Percentiles rank a stretch among this genome's conserved stretches.
Conservation (phyloP, 2,329 filamentous ascomycete genomes). For the Calonectria crousiana region DNA sequence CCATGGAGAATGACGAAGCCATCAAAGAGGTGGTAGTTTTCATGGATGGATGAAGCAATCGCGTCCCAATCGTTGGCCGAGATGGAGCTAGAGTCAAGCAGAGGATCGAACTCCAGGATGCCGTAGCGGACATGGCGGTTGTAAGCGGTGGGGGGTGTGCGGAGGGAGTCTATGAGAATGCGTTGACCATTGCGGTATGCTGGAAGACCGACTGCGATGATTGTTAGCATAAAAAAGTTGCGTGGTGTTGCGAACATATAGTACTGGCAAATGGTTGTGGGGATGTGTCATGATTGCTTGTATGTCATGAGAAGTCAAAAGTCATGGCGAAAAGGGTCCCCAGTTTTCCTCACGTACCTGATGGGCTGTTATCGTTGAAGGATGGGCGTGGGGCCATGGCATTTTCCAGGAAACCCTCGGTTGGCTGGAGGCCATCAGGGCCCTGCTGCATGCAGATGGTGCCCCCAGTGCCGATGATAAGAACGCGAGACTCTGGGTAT, state of each 20-base stretch:
- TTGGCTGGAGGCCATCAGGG: constrained; percentile 82
- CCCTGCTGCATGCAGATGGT: constrained; percentile 94
- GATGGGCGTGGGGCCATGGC: constrained; percentile 85
- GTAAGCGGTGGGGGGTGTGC: constrained; percentile 85
- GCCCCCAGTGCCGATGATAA: constrained; percentile 91
- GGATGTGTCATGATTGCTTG: constrained; percentile 18
- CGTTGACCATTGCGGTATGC: constrained; percentile 64
- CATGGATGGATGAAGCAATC: constrained; percentile 82
- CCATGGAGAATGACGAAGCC: constrained; percentile 93
- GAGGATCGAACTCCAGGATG: constrained; percentile 84
- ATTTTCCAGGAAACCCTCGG: constrained; percentile 82
- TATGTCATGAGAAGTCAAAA: constrained; percentile 15
- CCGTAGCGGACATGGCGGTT: constrained; percentile 85
- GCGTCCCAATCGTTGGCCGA: constrained; percentile 87
- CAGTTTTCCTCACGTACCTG: constrained; percentile 39
- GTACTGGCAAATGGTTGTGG: background rate
- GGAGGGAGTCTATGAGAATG: constrained; percentile 73
- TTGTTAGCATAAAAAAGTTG: constrained; percentile 5
- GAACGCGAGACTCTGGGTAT: constrained; percentile 80
- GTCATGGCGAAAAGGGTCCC: background rate
- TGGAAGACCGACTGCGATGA: constrained; percentile 58
- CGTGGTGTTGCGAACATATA: background rate
- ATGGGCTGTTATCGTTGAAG: constrained; percentile 77
- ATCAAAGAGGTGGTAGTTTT: constrained; percentile 91
- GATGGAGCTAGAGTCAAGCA: constrained; percentile 92